Evolutionary conservation across 495 filamentous ascomycete genomes (phyloP), one percentile per base, ranked within the genome.

Genomic region (Stereocaulon alpinum): DNA sequence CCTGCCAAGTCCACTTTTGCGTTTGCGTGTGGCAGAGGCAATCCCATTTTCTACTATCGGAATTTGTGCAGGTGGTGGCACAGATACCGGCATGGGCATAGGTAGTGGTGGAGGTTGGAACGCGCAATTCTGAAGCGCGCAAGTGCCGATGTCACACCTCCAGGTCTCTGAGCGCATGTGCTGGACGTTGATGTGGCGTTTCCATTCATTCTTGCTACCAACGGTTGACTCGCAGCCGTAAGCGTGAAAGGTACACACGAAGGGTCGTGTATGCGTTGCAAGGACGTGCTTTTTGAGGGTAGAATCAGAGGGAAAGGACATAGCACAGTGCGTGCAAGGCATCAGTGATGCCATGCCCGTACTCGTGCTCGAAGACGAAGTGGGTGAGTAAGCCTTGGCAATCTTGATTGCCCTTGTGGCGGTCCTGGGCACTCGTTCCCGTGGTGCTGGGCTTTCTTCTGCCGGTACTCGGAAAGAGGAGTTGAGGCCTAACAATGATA

Each of bases 121-220:
- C 30, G 47, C 30, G 47, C 47, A 50, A 10, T 50, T 50, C 47
- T 50, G 61, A 41, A 15, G 24, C 55, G 73, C 80, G 68, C 87
- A 89, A 11, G 72, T 69, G 42, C 78, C 80, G 27, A 88, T 75
- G 55, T 87, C 80, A 72, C 92, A 97, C 61, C 86, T 79, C 80
- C 86, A 97, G 72, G 86, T 88, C 48, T 82, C 75, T 11, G 89
- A 77, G 51, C 84, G 80, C 40, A 96, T 75, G 68, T 97, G 92
- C 66, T 95, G 86, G 3, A 86, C 86, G 30, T 72, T 73, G 64
- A 94, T 83, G 68, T 97, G 92, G 0, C 92, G 84, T 70, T 96
- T 94, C 92, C 92, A 97, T 69, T 98, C 92, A 66, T 95, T 96
- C 70, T 96, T 96, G 41, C 87, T 91, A 10, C 83, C 84, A 67